Conservation (phyloP, 116 monocot genomes). For the Papilionanthe hybrid region DNA sequence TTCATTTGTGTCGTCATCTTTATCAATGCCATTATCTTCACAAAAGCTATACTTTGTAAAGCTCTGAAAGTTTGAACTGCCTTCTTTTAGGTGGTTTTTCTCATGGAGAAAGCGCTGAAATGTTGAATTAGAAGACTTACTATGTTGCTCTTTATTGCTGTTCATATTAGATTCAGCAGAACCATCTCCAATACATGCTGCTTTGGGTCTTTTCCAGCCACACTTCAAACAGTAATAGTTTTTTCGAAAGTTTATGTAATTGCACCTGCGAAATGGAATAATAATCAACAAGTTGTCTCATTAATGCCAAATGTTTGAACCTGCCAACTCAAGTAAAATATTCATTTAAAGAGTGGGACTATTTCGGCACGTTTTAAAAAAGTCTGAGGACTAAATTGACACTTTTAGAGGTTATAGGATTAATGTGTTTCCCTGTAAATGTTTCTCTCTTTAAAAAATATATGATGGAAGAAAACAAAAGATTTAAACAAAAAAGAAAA, state of each 20-base stretch:
- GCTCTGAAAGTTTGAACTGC: constrained; percentile 33
- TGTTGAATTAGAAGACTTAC: constrained; percentile 14
- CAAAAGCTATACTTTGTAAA: constrained; percentile 22
- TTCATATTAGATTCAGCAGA: not conserved
- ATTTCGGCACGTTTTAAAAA: no score
- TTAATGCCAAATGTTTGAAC: no score
- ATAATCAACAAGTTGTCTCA: not conserved
- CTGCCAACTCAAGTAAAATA: no score
- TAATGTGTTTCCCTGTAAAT: no score
- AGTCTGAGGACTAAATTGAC: no score
- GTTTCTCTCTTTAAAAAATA: no score
- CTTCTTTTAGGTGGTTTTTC: constrained; percentile 6
- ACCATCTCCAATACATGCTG: constrained; percentile 12
- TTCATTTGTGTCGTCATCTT: not conserved
- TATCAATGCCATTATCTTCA: constrained; percentile 3
- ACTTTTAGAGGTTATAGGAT: no score
- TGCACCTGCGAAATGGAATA: constrained; percentile 49
- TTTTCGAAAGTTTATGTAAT: constrained; percentile 75
- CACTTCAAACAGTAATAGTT: constrained; percentile 75
- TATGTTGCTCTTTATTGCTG: not conserved
- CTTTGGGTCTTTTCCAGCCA: constrained; percentile 80
- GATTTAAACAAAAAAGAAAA: not conserved
- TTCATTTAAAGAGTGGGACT: no score
- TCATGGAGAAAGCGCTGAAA: constrained; percentile 18
- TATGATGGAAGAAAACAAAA: not conserved